Base-by-base conservation (phyloP, 208 protist species). In the Wallacemonas sp. region DNA sequence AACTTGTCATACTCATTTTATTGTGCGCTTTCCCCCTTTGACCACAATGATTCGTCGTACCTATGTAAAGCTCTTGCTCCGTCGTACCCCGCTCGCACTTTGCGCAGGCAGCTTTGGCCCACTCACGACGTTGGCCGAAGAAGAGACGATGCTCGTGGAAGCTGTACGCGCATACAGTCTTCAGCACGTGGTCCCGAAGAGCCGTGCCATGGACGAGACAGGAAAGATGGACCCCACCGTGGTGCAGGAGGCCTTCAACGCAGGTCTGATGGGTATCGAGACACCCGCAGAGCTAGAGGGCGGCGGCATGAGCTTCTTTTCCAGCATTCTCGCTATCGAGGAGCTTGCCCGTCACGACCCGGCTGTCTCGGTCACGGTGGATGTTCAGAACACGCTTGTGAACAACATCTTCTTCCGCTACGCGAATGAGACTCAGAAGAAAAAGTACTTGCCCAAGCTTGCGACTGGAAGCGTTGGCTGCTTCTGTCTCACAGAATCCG, bases 321-420 rank as follows among this genome's bases (percentile, higher is more conserved):
- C 63, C 17, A 90, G 74, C 44, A 90, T 96, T 46, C 54, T 94
- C 8, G 91, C 88, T 5, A 92, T 94, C 66, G 91, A 96, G 74
- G 88, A 96, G 66, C 51, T 95, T 1, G 91, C 95, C 9, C 91
- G 88, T 28, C 77, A 92, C 41, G 94, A 98, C 69, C 87, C 91
- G 2, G 72, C 90, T 12, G 69, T 98, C 24, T 83, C 84, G 2
- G 89, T 96, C 21, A 86, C 86, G 36, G 87, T 96, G 1, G 92
- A 97, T 67, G 91, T 97, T 24, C 94, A 97, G 51, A 97, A 95
- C 71, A 97, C 94, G 0, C 82, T 97, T 6, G 80, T 96, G 19
- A 96, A 96, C 78, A 94, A 88, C 66, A 80, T 87, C 33, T 88
- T 97, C 68, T 84, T 86, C 69, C 65, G 75, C 55, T 86, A 80